Evolutionary conservation across 768 basidiomycete genomes (phyloP).

Genomic region (Boletus sp.): DNA sequence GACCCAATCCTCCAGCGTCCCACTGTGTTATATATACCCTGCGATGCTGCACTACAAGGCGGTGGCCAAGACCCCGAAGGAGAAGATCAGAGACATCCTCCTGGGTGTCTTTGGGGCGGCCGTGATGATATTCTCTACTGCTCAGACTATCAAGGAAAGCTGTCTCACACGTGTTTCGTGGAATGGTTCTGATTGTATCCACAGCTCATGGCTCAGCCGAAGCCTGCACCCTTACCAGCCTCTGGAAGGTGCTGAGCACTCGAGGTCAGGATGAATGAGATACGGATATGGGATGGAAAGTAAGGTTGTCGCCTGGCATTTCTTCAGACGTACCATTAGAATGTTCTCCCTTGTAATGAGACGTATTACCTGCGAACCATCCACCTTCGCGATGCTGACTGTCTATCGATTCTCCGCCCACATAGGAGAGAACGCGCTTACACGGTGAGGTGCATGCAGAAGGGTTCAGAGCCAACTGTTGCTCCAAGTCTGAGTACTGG

Average conservation of each 20-base stretch:
- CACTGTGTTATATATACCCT: conserved; percentile 91
- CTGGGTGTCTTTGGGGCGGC: conserved; percentile 72
- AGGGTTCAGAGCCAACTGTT: background rate
- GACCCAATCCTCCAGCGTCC: conserved; percentile 54
- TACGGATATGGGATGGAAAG: conserved; percentile 1
- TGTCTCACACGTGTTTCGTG: background rate
- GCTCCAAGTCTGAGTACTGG: background rate
- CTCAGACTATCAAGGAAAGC: conserved; percentile 66
- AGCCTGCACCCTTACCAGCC: conserved; percentile 35
- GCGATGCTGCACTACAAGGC: conserved; percentile 89
- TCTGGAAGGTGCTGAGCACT: conserved; percentile 31
- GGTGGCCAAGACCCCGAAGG: conserved; percentile 65
- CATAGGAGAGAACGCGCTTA: conserved; percentile 6
- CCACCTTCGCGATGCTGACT: conserved; percentile 10
- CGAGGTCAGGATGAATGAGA: background rate
- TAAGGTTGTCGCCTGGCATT: background rate
- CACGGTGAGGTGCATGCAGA: background rate
- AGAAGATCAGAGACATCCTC: conserved; percentile 65
- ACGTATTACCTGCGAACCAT: conserved; percentile 12
- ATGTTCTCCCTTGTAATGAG: conserved; percentile 8
- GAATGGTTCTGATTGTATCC: conserved; percentile 9
- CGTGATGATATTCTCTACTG: conserved; percentile 75
- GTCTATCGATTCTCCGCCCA: conserved; percentile 19
- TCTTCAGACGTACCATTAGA: conserved; percentile 8
- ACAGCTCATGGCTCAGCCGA: conserved; percentile 62